Base-by-base conservation (phyloP, 2,329 filamentous ascomycete species). In the Cladosporium halotolerans region DNA sequence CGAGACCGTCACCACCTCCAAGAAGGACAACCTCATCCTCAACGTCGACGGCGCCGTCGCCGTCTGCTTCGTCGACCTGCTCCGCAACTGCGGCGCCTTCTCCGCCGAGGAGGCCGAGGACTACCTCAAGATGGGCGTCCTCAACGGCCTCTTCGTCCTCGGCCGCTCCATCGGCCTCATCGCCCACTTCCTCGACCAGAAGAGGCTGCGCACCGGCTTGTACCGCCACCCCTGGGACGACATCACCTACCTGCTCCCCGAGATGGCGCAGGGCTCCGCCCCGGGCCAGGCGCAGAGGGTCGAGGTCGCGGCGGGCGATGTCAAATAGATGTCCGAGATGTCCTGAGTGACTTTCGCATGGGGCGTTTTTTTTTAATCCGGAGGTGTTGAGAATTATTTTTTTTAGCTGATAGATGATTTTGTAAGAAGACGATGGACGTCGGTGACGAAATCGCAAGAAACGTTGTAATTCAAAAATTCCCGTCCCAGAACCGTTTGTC, bases 1-100 rank as follows among this genome's bases (percentile, higher is more conserved):
- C 63, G 93, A 99, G 83, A 88, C 88, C 9, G 93, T 99, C 61
- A 99, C 93, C 53, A 99, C 93, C 47, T 96, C 90, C 62, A 99
- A 99, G 88, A 99, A 99, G 83, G 93, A 99, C 79, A 99, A 97
- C 82, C 84, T 99, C 64, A 99, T 99, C 67, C 85, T 99, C 68
- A 99, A 99, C 81, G 93, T 99, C 56, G 93, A 97, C 71, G 93
- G 93, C 67, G 96, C 89, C 73, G 88, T 99, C 69, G 93, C 93
- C 63, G 93, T 99, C 72, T 96, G 91, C 86, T 99, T 99, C 71
- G 91, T 99, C 62, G 93, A 99, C 70, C 80, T 99, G 60, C 80
- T 99, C 76, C 89, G 93, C 76, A 96, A 96, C 83, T 96, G 91
- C 72, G 93, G 93, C 73, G 92, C 93, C 53, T 99, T 99, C 83